Base-by-base conservation (phyloP, 805 yeast genomes). In the Clavispora asparagi region DNA sequence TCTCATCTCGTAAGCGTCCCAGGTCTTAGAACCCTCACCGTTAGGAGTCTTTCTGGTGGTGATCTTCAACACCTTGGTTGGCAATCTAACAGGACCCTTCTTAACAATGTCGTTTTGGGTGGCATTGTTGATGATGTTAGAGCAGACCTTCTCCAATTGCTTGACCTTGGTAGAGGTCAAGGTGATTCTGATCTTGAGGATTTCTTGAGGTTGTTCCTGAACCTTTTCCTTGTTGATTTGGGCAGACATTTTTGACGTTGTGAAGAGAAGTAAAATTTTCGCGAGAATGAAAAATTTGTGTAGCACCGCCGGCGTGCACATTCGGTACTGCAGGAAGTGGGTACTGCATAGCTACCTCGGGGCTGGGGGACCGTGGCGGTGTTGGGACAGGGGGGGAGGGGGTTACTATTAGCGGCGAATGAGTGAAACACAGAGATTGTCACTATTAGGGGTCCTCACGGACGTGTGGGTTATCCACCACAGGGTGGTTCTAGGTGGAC, bases 11-110 rank as follows among this genome's bases (percentile, higher is more conserved):
- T 84, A 94, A 67, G 95, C 81, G 75, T 94, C 99, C 97, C 97
- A 94, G 68, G 99, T 94, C 92, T 94, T 94, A 66, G 99, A 94
- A 94, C 99, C 99, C 83, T 94, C 97, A 94, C 99, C 99, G 78
- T 95, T 95, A 71, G 99, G 99, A 72, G 99, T 87, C 91, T 94
- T 94, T 88, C 99, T 90, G 87, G 99, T 94, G 79, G 95, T 82
- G 80, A 94, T 82, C 79, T 87, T 89, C 71, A 94, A 87, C 65
- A 87, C 94, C 87, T 91, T 94, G 78, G 99, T 94, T 82, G 99
- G 99, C 81, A 94, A 78, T 87, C 99, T 91, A 71, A 94, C 96
- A 65, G 99, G 99, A 73, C 99, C 99, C 83, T 90, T 92, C 85
- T 89, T 90, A 74, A 77, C 81, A 70, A 91, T 81, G 67, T 85